Evolutionary conservation across 208 protist species (phyloP).

Genomic region (Herpetomonas tarakana): DNA sequence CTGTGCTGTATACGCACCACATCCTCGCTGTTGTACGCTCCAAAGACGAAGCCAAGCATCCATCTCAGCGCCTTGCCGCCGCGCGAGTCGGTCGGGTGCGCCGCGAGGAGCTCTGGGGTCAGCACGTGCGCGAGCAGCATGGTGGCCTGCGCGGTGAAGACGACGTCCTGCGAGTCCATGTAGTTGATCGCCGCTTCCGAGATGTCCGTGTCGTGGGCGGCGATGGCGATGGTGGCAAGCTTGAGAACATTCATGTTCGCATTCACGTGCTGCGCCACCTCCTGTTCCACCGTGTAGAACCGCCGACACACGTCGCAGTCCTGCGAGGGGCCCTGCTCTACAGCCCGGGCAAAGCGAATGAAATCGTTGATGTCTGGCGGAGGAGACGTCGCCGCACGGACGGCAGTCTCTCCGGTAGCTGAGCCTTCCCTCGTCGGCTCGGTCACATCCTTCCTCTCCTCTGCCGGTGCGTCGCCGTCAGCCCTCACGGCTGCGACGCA

Average conservation of each 20-base stretch:
- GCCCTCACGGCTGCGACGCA: slow-evolving; percentile 2
- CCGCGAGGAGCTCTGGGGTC: slow-evolving; percentile 40
- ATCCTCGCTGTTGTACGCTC: slow-evolving; percentile 29
- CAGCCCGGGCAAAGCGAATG: slow-evolving; percentile 5
- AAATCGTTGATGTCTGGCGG: slow-evolving; percentile 4
- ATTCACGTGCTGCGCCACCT: slow-evolving; percentile 19
- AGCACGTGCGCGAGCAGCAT: slow-evolving; percentile 55
- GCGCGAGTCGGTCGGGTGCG: slow-evolving; percentile 33
- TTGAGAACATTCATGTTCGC: slow-evolving; percentile 27
- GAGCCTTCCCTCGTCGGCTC: too few relatives aligned
- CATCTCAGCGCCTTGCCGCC: slow-evolving; percentile 40
- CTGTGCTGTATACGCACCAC: slow-evolving; percentile 27
- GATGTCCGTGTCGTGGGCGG: slow-evolving; percentile 34
- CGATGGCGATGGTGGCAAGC: slow-evolving; percentile 23
- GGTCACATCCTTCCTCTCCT: not conserved
- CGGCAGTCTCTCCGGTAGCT: not conserved
- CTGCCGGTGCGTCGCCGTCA: not conserved
- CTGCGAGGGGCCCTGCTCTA: slow-evolving; percentile 1
- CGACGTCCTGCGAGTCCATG: slow-evolving; percentile 31
- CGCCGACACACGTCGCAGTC: slow-evolving; percentile 20
- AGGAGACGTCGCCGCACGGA: not conserved
- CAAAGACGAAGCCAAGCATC: slow-evolving; percentile 48
- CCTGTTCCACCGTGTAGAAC: slow-evolving; percentile 26
- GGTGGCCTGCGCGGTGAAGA: slow-evolving; percentile 47
- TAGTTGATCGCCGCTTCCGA: slow-evolving; percentile 32